These are phyloP conservation scores for Croton laevigatus DNA, from an alignment of 441 rosid genomes.

Conservation along the genomic window DNA sequence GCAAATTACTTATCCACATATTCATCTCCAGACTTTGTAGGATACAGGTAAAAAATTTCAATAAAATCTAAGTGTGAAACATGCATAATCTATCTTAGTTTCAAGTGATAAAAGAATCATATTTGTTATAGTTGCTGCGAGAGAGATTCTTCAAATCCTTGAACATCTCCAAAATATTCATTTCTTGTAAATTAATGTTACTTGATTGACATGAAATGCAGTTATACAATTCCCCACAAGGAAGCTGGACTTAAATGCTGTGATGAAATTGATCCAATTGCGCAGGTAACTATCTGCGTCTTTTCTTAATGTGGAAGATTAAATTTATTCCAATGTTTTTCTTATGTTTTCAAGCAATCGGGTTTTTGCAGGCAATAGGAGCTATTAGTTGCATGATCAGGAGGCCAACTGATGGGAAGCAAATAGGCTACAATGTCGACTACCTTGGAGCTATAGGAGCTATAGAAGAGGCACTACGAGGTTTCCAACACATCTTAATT, in stretches of 20 bases:
- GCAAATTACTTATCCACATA: conserved; percentile 39
- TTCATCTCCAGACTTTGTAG: conserved; percentile 51
- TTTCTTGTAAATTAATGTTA: background rate
- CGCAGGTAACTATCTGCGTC: conserved; percentile 36
- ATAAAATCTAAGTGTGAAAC: background rate
- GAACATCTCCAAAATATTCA: background rate
- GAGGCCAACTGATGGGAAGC: conserved; percentile 51
- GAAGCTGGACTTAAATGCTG: conserved; percentile 58
- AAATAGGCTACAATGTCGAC: conserved; percentile 53
- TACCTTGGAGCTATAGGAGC: conserved; percentile 59
- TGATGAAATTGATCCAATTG: conserved; percentile 61
- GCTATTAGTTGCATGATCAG: conserved; percentile 53
- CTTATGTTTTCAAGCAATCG: background rate
- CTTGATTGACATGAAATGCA: conserved; percentile 24
- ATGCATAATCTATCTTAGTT: background rate
- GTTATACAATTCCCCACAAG: conserved; percentile 61
- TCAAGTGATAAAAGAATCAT: background rate
- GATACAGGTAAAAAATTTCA: conserved; percentile 46
- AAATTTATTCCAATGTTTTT: too few relatives aligned
- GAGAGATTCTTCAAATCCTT: conserved; percentile 1
- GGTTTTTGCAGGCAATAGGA: conserved; percentile 42
- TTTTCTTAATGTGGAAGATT: too few relatives aligned
- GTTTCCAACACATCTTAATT: conserved; percentile 25
- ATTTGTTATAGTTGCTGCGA: background rate
- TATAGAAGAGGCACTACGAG: conserved; percentile 56